A percentile compares a stretch with the other conserved stretches of the same genome.
Conservation (phyloP, 176 grass and related monocot species). For the Thinopyrum elongatum region DNA sequence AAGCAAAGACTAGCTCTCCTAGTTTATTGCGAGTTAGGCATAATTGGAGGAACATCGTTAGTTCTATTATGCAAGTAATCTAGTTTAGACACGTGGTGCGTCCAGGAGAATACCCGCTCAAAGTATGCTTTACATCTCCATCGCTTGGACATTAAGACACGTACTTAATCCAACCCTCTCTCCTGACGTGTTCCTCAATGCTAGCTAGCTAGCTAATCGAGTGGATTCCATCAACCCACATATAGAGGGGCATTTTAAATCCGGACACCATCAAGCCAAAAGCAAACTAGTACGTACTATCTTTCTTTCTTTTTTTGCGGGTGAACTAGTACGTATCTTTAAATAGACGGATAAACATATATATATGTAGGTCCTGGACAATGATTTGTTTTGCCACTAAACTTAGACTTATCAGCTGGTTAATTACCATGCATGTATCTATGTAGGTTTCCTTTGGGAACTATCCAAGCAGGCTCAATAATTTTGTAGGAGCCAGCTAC, state of each 20-base stretch:
- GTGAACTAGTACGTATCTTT: background rate
- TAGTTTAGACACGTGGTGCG: slow-evolving; percentile 29
- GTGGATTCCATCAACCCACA: slow-evolving; percentile 28
- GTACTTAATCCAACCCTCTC: slow-evolving; percentile 44
- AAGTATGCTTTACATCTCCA: slow-evolving; percentile 35
- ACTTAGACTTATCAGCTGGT: background rate
- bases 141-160: slow-evolving; percentile 34
- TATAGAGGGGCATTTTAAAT: background rate
- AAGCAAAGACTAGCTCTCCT: slow-evolving; percentile 1
- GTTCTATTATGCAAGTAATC: background rate
- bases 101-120: background rate
- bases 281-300: slow-evolving; percentile 18
- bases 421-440: background rate
- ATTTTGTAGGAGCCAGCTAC: background rate
- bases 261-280: slow-evolving; percentile 29
- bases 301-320: no score
- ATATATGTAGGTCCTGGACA: background rate
- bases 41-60: background rate
- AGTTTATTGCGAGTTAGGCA: slow-evolving; percentile 34
- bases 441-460: background rate
- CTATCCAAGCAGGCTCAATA: slow-evolving; percentile 11
- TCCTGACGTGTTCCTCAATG: slow-evolving; percentile 26
- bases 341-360: background rate
- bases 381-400: background rate
- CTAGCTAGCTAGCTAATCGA: slow-evolving; percentile 19